phyloP scores from a whole-genome alignment of 2,329 filamentous ascomycete genomes.

The Colletotrichum navitas region DNA sequence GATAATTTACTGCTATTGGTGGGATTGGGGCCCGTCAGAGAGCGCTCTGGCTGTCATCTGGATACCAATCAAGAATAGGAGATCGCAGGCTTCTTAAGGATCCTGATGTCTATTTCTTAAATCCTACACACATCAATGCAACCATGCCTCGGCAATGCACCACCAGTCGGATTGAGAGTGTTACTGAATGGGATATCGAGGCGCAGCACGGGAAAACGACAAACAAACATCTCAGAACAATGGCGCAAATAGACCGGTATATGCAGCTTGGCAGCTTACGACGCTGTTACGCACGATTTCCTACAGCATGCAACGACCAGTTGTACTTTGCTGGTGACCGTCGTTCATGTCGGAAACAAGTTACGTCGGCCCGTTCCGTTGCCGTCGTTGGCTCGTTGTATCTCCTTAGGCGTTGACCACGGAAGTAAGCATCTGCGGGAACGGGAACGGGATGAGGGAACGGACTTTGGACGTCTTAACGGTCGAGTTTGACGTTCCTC shows the following conservation, averaged over 20 bases:
- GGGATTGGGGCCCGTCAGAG: background rate
- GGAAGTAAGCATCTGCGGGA: conserved; percentile 1
- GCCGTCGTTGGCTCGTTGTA: too few species aligned
- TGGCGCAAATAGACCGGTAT: background rate
- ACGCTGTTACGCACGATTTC: background rate
- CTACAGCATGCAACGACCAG: too few species aligned
- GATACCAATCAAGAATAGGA: background rate
- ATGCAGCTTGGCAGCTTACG: too few species aligned
- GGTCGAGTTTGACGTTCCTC: background rate
- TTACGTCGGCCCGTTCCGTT: background rate
- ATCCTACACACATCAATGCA: background rate
- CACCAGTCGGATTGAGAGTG: too few species aligned
- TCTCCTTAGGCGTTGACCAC: too few species aligned
- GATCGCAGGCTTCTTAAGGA: background rate
- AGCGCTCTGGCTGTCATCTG: background rate
- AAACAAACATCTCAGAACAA: background rate
- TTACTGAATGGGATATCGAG: background rate
- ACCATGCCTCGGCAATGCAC: background rate
- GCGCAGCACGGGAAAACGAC: conserved; percentile 2
- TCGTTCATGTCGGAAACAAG: background rate
- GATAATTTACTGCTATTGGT: background rate
- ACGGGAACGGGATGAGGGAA: conserved; percentile 18
- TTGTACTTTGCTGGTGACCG: background rate
- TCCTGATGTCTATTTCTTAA: background rate
- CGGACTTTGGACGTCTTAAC: conserved; percentile 16